Base-by-base conservation (phyloP, 2,329 filamentous ascomycete genomes). In the Cadophora luteo-olivacea region DNA sequence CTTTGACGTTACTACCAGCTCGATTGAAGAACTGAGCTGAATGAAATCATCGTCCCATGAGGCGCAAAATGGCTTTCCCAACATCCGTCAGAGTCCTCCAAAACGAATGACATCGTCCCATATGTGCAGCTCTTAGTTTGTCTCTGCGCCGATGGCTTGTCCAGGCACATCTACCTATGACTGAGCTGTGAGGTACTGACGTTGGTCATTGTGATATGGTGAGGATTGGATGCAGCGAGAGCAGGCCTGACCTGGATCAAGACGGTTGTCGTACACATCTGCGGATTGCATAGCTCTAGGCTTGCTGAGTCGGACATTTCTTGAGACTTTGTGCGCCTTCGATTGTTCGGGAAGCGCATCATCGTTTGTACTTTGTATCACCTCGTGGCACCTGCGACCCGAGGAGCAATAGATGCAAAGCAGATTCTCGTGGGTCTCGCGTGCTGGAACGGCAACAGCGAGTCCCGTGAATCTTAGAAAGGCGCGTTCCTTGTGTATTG, bases 281-380 rank as follows among this genome's bases (percentile, higher is more conserved):
- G 14, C 6, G 52, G 29, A 33, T 33, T 55, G 5, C 4, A 55
- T 19, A 25, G 22, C 52, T 55, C 16, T 25, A 33, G 25, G 25
- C 4, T 58, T 14, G 2, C 19, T 41, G 16, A 36, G 24, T 22
- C 55, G n/a, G 55, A 38, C 0, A 4, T 11, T 38, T 24, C 9
- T 58, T 58, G n/a, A 57, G 55, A 22, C 19, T 58, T 25, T 38
- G 33, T 38, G 32, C 33, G 24, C n/a, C 33, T 58, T 16, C 4
- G 16, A 16, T 41, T 24, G 32, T n/a, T 19, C 32, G 54, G n/a
- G 19, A 29, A 14, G 12, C 24, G 51, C 51, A 38, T 41, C 11
- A 25, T 38, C 57, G 33, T 60, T 60, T 60, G 57, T 25, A 38
- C 57, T 60, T 60, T 41, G 57, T 60, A 29, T 19, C 57, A 60